A percentile compares a stretch with the other conserved stretches of the same genome.
These are phyloP conservation scores for Westerdykella sp. DNA, from an alignment of 2,329 filamentous ascomycete species.

Conservation along the genomic window DNA sequence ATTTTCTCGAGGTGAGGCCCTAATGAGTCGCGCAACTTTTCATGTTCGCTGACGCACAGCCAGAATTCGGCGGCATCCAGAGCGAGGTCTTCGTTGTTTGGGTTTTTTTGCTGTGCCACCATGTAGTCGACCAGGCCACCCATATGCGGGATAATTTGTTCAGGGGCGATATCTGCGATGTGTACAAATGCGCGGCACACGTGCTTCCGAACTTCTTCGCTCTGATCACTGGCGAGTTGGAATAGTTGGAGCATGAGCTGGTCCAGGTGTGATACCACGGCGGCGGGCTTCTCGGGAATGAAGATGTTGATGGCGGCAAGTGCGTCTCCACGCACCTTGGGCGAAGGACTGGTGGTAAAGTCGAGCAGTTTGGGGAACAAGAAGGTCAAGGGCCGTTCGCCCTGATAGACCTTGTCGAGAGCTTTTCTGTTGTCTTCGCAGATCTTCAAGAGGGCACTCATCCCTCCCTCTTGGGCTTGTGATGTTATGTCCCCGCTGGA, in stretches of 20 bases:
- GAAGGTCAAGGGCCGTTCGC: conserved; percentile 78
- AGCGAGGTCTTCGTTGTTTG: conserved; percentile 79
- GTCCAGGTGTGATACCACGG: conserved; percentile 75
- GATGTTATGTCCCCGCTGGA: conserved; percentile 59
- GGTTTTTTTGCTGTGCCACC: conserved; percentile 75
- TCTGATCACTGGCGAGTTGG: conserved; percentile 67
- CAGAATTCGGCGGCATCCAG: conserved; percentile 97
- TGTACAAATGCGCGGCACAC: conserved; percentile 92
- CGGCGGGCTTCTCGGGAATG: conserved; percentile 74
- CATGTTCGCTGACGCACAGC: conserved; percentile 86
- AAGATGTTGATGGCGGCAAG: conserved; percentile 88
- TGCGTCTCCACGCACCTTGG: conserved; percentile 74
- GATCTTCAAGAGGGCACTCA: conserved; percentile 88
- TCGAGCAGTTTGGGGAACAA: conserved; percentile 87
- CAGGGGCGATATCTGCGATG: conserved; percentile 81
- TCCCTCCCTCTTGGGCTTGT: conserved; percentile 82
- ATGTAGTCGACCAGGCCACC: conserved; percentile 87
- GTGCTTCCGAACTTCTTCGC: conserved; percentile 77
- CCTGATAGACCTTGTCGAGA: conserved; percentile 80
- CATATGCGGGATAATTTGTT: conserved; percentile 86
- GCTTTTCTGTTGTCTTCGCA: conserved; percentile 92
- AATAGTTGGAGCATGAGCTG: conserved; percentile 78
- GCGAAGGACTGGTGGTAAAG: conserved; percentile 68
- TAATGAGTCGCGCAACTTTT: conserved; percentile 68
- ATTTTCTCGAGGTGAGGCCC: conserved; percentile 76